Evolutionary conservation across 2,329 filamentous ascomycete genomes (phyloP).

Genomic region (Talaromyces funiculosus): DNA sequence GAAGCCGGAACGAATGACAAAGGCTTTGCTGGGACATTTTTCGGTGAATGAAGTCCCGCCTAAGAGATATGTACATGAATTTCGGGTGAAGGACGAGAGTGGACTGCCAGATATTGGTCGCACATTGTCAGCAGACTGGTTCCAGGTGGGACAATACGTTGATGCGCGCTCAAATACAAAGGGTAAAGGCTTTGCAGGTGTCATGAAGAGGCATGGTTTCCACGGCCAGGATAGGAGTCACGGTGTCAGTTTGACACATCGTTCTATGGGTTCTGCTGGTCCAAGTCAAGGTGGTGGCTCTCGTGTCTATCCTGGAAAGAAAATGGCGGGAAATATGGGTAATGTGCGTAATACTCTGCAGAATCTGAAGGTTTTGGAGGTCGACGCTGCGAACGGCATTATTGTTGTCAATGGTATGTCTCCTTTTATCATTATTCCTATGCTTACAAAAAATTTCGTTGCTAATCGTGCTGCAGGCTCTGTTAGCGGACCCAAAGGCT

Average conservation of each 20-base stretch:
- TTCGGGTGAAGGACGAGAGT: slow-evolving; percentile 67
- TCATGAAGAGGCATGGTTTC: slow-evolving; percentile 96
- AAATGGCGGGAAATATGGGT: slow-evolving; percentile 96
- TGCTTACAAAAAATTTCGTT: background rate
- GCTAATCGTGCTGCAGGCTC: slow-evolving; percentile 43
- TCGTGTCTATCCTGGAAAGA: slow-evolving; percentile 90
- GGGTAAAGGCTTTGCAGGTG: slow-evolving; percentile 92
- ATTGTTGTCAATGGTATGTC: slow-evolving; percentile 73
- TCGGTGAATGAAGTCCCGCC: slow-evolving; percentile 74
- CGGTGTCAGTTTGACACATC: slow-evolving; percentile 91
- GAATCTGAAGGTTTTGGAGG: slow-evolving; percentile 82
- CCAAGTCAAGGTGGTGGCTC: slow-evolving; percentile 88
- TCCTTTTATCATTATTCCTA: background rate
- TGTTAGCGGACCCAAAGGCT: slow-evolving; percentile 82
- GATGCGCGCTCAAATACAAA: slow-evolving; percentile 73
- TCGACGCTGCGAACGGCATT: slow-evolving; percentile 80
- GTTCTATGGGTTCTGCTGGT: slow-evolving; percentile 83
- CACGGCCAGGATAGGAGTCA: slow-evolving; percentile 83
- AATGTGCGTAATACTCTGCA: slow-evolving; percentile 81
- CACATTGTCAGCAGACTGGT: slow-evolving; percentile 79
- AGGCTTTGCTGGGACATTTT: slow-evolving; percentile 82
- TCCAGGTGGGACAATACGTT: slow-evolving; percentile 81
- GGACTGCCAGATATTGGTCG: slow-evolving; percentile 73
- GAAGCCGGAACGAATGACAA: slow-evolving; percentile 68
- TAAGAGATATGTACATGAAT: slow-evolving; percentile 79